Base-by-base conservation (phyloP, 768 basidiomycete species). In the Boletus tomentosulus region DNA sequence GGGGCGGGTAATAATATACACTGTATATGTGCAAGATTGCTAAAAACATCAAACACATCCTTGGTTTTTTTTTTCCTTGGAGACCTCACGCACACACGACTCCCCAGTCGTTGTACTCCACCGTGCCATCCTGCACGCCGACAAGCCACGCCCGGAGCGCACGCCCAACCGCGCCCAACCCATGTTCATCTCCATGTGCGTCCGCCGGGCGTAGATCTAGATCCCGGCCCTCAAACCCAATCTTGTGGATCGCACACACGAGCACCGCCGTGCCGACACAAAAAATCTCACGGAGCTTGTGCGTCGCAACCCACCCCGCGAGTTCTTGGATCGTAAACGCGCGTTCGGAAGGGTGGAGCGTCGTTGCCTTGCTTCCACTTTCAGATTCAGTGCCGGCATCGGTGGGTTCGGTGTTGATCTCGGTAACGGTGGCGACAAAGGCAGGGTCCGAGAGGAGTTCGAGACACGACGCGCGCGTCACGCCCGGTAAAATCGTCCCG, bases 401-500 rank as follows among this genome's bases (percentile, higher is more conserved):
- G 22, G 38, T 5, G 42, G 0, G 22, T 11, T 27, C 13, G 25
- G 11, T 44, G 16, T 44, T 4, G 43, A 27, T 44, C 12, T 44
- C 11, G 3, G 64, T 50, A 44, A 49, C 4, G 4, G 49, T 50
- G 30, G 52, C 39, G 38, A 19, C 76, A 46, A 77, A 78, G 0
- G 75, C 72, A 58, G 91, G 89, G 9, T 83, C 84, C 15, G 81
- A 73, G 4, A 83, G 80, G 42, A 98, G 84, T 0, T 76, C 63
- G 37, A 97, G 79, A 41, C 90, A 84, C 27, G 91, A 93, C 62
- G 89, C 87, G 57, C 95, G 85, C 7, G 94, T 97, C 25, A 98
- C 84, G 43, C 95, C 92, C 2, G 94, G 93, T 2, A 98, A 82
- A 63, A 98, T 92, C 71, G 91, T 87, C 47, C 94, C 93, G 66